Conservation (phyloP, 1,284 basidiomycete species). For the Takashimella koratensis region DNA sequence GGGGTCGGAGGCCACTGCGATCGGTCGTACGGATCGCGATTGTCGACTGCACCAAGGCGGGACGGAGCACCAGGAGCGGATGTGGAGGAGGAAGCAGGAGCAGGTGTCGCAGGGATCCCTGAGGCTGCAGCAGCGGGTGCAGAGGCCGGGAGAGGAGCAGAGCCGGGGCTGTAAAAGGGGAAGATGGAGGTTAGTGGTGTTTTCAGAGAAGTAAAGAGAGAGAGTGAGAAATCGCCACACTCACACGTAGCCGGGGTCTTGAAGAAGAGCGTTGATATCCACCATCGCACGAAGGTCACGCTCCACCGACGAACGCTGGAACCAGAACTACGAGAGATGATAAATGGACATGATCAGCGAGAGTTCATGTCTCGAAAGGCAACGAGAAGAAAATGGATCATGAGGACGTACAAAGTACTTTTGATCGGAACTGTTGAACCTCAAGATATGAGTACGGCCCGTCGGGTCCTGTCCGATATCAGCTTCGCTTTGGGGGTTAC, state of each 20-base stretch:
- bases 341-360: no score
- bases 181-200: background rate
- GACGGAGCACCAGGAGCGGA: constrained; percentile 29
- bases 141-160: constrained; percentile 17
- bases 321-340: constrained; percentile 41
- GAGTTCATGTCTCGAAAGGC: no score
- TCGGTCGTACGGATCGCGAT: no score
- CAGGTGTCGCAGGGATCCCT: constrained; percentile 10
- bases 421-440: constrained; percentile 44
- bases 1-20: constrained; percentile 25
- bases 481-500: background rate
- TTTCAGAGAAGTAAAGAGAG: no score
- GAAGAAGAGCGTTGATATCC: constrained; percentile 42
- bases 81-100: constrained; percentile 21
- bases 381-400: background rate
- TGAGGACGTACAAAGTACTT: constrained; percentile 43
- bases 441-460: constrained; percentile 44
- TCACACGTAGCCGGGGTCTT: constrained; percentile 40
- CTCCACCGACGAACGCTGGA: constrained; percentile 34
- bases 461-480: constrained; percentile 32
- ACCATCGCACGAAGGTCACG: constrained; percentile 33
- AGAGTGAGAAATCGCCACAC: constrained; percentile 6
- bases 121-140: constrained; percentile 8
- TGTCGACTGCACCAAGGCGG: constrained; percentile 11
- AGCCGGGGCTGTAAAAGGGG: constrained; percentile 1